Conservation (phyloP, 2,329 filamentous ascomycete genomes). For the Drechslera avenae region DNA sequence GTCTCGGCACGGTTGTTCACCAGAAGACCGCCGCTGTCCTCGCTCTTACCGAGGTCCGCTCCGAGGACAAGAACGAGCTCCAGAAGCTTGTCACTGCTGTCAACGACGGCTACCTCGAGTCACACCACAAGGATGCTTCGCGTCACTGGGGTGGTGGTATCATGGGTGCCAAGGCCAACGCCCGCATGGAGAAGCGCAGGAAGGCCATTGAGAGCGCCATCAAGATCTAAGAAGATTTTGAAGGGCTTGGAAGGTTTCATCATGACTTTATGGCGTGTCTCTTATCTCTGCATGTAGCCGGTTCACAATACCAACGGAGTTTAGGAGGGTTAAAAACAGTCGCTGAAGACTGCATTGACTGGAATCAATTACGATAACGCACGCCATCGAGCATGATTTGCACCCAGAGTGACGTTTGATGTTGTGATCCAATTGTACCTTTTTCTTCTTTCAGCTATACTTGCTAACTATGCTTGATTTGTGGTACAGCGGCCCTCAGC, state of each 20-base stretch:
- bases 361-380: slow-evolving; percentile 44
- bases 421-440: not conserved
- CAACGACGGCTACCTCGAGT: slow-evolving; percentile 95
- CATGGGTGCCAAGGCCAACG: slow-evolving; percentile 94
- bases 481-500: not conserved
- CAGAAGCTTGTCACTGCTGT: slow-evolving; percentile 94
- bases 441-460: no score
- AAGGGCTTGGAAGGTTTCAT: slow-evolving; percentile 32
- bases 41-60: slow-evolving; percentile 93
- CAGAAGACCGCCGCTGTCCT: slow-evolving; percentile 99
- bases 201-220: slow-evolving; percentile 93
- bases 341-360: slow-evolving; percentile 42
- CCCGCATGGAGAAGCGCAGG: slow-evolving; percentile 79
- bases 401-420: slow-evolving; percentile 21
- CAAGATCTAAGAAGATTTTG: slow-evolving; percentile 79
- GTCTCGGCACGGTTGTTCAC: slow-evolving; percentile 98
- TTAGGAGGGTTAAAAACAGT: slow-evolving; percentile 48
- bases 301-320: slow-evolving; percentile 48
- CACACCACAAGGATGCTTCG: slow-evolving; percentile 85
- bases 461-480: not conserved
- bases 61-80: slow-evolving; percentile 97
- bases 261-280: slow-evolving; percentile 47
- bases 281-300: slow-evolving; percentile 49
- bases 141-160: slow-evolving; percentile 99
- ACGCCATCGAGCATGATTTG: slow-evolving; percentile 35